A percentile compares a stretch with the other conserved stretches of the same genome.
These are phyloP conservation scores for Saprolegnia diclina DNA, from an alignment of 352 stramenopile genomes.

Conservation along the genomic window DNA sequence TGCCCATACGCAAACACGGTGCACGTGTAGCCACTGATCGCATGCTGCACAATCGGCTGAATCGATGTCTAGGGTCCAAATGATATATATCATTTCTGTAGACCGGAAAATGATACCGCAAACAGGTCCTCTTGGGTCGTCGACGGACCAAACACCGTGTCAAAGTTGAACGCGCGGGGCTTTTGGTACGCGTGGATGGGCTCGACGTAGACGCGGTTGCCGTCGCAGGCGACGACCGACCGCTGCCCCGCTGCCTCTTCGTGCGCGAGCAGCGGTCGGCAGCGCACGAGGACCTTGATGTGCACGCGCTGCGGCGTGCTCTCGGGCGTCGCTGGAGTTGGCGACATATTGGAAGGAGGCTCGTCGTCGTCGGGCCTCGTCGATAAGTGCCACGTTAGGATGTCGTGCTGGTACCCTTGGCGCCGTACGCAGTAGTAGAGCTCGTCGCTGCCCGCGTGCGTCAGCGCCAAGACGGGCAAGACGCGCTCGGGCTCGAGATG, in stretches of 20 bases:
- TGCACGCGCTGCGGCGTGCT: not conserved
- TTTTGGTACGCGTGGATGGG: slow-evolving; percentile 22
- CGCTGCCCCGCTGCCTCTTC: slow-evolving; percentile 14
- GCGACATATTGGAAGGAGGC: too few species aligned
- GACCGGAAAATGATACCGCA: not conserved
- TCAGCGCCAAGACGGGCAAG: not conserved
- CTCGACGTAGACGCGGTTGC: slow-evolving; percentile 12
- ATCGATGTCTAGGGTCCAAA: slow-evolving; percentile 11
- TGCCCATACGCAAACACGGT: slow-evolving; percentile 27
- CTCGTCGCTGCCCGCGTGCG: not conserved
- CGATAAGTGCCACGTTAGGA: not conserved
- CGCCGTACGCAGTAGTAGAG: slow-evolving; percentile 5
- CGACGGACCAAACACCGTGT: slow-evolving; percentile 24
- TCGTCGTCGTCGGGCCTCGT: not conserved
- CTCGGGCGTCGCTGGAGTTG: not conserved
- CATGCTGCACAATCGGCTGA: slow-evolving; percentile 13
- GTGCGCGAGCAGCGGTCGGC: slow-evolving; percentile 15
- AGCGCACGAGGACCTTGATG: slow-evolving; percentile 26
- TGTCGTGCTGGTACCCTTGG: not conserved
- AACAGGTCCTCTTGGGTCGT: slow-evolving; percentile 26
- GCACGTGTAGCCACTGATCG: slow-evolving; percentile 25
- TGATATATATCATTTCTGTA: not conserved
- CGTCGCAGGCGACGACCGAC: slow-evolving; percentile 17
- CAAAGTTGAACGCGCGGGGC: slow-evolving; percentile 18
- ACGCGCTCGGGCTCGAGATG: not conserved